Percentiles rank a stretch among this genome's conserved stretches.
phyloP scores from a whole-genome alignment of 202 grass and related monocot genomes.

The Eragrostis tef region DNA sequence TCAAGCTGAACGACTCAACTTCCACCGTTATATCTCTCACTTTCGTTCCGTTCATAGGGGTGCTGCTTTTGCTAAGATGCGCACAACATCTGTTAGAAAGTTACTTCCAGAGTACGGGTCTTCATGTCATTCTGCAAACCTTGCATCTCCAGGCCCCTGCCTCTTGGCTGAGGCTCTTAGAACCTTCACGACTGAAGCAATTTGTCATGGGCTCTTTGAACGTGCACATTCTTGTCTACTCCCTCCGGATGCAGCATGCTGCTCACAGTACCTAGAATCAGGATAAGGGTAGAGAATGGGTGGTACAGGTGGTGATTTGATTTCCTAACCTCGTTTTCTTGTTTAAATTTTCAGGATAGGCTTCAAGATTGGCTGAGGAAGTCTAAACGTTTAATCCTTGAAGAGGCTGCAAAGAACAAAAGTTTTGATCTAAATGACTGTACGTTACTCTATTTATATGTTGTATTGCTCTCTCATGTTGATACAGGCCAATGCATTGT shows the following conservation, averaged over 20 bases:
- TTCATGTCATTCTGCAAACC: conserved; percentile 23
- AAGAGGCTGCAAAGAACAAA: conserved; percentile 81
- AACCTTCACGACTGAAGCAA: neutral
- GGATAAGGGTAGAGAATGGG: neutral
- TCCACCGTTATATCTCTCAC: conserved; percentile 85
- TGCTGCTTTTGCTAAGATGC: conserved; percentile 96
- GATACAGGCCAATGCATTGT: neutral
- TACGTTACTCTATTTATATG: conserved; percentile 56
- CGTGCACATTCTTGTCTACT: conserved; percentile 8
- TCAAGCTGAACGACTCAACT: conserved; percentile 88
- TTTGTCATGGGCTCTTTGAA: neutral
- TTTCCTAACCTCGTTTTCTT: conserved; percentile 33
- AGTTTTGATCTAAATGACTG: conserved; percentile 58
- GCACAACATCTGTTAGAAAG: conserved; percentile 84
- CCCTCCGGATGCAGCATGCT: neutral
- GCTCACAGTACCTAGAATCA: neutral
- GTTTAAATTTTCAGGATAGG: conserved; percentile 69
- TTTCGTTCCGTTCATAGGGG: conserved; percentile 96
- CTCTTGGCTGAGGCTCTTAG: conserved; percentile 1
- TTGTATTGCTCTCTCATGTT: conserved; percentile 8
- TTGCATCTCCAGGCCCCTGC: neutral
- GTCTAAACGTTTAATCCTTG: conserved; percentile 68
- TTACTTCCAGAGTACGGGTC: conserved; percentile 89
- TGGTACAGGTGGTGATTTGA: neutral
- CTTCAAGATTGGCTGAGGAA: conserved; percentile 81